These are phyloP conservation scores for Fabrea salina DNA, from an alignment of 169 alveolate genomes.

Conservation along the genomic window DNA sequence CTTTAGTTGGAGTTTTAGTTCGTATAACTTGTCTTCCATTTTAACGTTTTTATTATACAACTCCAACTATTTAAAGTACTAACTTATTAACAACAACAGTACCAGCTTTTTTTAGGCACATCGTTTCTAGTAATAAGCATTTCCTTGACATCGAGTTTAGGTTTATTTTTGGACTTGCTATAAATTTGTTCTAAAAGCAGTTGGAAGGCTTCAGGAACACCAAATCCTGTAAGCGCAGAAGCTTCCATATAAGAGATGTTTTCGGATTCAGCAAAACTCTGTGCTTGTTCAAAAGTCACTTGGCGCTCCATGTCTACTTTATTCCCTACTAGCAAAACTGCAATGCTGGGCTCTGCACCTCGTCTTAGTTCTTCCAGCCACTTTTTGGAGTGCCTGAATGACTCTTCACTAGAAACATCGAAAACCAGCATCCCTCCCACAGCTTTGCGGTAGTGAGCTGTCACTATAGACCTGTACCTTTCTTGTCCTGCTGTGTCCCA, in stretches of 20 bases:
- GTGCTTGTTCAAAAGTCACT: neutral
- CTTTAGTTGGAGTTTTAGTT: too few relatives aligned
- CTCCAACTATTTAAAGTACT: too few relatives aligned
- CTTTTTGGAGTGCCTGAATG: slow-evolving; percentile 85
- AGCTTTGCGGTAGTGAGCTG: slow-evolving; percentile 85
- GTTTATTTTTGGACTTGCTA: neutral
- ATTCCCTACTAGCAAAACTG: neutral
- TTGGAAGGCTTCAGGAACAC: neutral
- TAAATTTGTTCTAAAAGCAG: neutral
- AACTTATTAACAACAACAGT: too few relatives aligned
- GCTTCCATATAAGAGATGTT: neutral
- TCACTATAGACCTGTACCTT: slow-evolving; percentile 89
- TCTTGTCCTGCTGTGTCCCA: too few relatives aligned
- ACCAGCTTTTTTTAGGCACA: too few relatives aligned
- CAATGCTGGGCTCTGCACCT: neutral
- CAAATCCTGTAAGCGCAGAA: neutral
- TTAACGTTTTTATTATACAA: too few relatives aligned
- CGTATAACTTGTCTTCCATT: too few relatives aligned
- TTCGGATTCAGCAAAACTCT: neutral
- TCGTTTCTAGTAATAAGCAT: too few relatives aligned
- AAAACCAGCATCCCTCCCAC: slow-evolving; percentile 95
- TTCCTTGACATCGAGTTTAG: too few relatives aligned
- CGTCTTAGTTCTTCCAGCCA: slow-evolving; percentile 44
- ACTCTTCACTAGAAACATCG: slow-evolving; percentile 88
- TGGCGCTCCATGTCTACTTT: neutral